Base-by-base conservation (phyloP, 179 eudicot species). In the Vitellaria paradoxa region DNA sequence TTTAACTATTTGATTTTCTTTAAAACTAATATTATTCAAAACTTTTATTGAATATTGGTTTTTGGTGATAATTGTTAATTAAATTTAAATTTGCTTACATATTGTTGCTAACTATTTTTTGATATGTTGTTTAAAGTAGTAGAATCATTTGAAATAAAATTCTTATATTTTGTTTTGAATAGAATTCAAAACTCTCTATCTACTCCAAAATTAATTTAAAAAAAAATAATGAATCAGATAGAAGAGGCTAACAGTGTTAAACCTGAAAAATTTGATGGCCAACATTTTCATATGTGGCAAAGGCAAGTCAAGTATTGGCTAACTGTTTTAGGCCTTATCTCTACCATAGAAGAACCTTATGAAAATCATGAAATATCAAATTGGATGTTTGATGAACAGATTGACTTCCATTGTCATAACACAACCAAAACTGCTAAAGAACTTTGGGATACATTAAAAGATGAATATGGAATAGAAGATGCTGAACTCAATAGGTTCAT, bases 231-330 rank as follows among this genome's bases (percentile, higher is more conserved):
- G 47, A 46, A 9, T 12, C 14, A 15, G 15, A 1, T 65, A 3
- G 68, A 65, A 6, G 68, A 65, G 46, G 68, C 68, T 12, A 65
- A 30, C 7, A 65, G n/a, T 65, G 46, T 37, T 65, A 65, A 37
- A 37, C 68, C 9, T 5, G 47, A 13, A 30, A 65, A 65, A 30
- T 30, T 65, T 65, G 2, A 4, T 30, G 10, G 68, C 11, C 3
- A 65, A 30, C 23, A 60, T 20, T 60, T 60, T 60, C 5, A n/a
- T 13, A 15, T n/a, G 18, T 14, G n/a, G 60, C 20, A 65, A 65
- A 37, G 13, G 7, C 45, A 12, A 26, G 15, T 40, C 0, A 15
- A 40, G 15, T 65, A 40, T 65, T 65, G 50, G 69, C 8, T 65
- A 9, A 40, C 69, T 4, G 17, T 65, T 2, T 40, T 65, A 37